A percentile compares a stretch with the other conserved stretches of the same genome.
Conservation (phyloP, 345 rosid species). For the Tarenaya hassleriana region DNA sequence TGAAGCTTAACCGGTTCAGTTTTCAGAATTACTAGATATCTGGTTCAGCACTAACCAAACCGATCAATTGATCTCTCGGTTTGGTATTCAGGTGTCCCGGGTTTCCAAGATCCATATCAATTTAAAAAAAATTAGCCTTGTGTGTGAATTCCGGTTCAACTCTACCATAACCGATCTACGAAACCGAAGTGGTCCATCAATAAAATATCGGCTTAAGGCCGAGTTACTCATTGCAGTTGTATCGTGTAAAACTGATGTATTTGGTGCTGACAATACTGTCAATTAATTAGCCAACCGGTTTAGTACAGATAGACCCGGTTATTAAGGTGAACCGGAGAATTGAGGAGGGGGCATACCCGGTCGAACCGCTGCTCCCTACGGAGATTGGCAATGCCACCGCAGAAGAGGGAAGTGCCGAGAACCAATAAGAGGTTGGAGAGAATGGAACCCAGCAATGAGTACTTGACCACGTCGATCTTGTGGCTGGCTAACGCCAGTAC, state of each 20-base stretch:
- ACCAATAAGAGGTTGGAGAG: constrained; percentile 90
- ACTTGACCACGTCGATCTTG: constrained; percentile 73
- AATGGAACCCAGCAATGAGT: constrained; percentile 78
- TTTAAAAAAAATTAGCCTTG: no score
- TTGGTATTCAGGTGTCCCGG: no score
- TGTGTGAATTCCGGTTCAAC: no score
- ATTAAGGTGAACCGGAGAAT: neutral
- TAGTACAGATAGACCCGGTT: neutral
- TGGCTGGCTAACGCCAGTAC: constrained; percentile 52
- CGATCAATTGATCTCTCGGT: neutral
- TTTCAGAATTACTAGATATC: no score
- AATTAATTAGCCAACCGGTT: neutral
- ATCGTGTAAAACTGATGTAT: no score
- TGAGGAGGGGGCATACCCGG: constrained; percentile 31
- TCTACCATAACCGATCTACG: no score
- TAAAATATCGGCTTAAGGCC: no score
- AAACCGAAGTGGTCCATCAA: no score
- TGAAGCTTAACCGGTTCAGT: neutral
- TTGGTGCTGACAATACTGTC: neutral
- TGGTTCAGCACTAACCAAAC: no score
- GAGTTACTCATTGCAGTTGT: no score
- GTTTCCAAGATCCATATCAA: no score
- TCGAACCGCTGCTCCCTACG: constrained; percentile 67
- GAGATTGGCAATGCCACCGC: constrained; percentile 78
- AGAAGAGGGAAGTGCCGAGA: constrained; percentile 82